A percentile compares a stretch with the other conserved stretches of the same genome.
Conservation (phyloP, 2,329 filamentous ascomycete species). For the Ophiocordyceps unilateralis region DNA sequence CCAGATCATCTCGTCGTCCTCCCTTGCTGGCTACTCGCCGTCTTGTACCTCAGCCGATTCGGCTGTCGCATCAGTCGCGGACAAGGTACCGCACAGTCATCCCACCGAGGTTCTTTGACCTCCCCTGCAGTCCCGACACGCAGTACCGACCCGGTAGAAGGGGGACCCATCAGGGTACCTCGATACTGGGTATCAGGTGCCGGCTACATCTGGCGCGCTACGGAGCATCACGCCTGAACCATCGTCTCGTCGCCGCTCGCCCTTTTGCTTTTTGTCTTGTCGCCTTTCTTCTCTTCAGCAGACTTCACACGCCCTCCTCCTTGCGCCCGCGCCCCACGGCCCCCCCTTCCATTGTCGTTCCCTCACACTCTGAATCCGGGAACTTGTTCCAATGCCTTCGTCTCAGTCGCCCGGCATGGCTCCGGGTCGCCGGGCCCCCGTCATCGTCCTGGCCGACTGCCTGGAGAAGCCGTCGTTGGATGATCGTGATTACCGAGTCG, state of each 20-base stretch:
- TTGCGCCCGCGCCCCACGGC: background rate
- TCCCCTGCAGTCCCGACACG: background rate
- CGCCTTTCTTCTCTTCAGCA: background rate
- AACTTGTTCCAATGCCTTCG: constrained; percentile 11
- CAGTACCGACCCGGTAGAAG: background rate
- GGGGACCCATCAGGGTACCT: background rate
- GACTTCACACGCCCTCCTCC: background rate
- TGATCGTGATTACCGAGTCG: constrained; percentile 73
- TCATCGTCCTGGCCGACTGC: constrained; percentile 40
- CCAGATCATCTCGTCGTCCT: no score
- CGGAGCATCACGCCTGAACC: background rate
- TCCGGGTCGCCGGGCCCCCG: constrained; percentile 12
- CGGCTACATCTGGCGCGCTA: background rate
- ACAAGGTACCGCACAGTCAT: no score
- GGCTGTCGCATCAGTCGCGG: no score
- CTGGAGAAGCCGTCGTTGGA: constrained; percentile 75
- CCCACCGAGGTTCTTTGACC: background rate
- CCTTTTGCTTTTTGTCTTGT: background rate
- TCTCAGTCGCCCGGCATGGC: constrained; percentile 17
- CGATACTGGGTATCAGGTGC: background rate
- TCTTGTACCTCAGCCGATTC: no score
- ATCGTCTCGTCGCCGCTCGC: background rate
- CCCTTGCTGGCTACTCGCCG: no score
- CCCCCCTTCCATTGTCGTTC: no score
- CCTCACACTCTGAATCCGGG: no score